phyloP scores from a whole-genome alignment of 352 stramenopile genomes.

The Pythium phragmiticola region DNA sequence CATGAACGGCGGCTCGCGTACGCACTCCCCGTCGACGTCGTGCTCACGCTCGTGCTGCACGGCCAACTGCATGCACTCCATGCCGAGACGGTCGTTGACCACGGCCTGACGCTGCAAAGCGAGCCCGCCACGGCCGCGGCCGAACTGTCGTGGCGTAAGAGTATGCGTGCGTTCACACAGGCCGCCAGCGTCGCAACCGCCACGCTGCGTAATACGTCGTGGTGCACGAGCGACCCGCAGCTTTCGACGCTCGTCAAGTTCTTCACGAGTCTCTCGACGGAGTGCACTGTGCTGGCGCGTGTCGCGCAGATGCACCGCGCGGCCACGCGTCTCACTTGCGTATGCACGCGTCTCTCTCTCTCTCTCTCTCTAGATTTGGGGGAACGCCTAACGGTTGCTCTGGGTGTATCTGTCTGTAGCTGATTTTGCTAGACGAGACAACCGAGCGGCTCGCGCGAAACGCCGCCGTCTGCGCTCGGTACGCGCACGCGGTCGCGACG shows the following conservation, averaged over 20 bases:
- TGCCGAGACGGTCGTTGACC: slow-evolving; percentile 21
- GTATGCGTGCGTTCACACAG: slow-evolving; percentile 12
- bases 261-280: slow-evolving; percentile 10
- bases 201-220: neutral
- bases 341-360: neutral
- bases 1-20: slow-evolving; percentile 25
- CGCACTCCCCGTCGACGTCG: slow-evolving; percentile 22
- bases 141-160: slow-evolving; percentile 19
- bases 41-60: slow-evolving; percentile 39
- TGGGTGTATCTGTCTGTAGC: slow-evolving; percentile 22
- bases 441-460: slow-evolving; percentile 37
- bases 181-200: slow-evolving; percentile 17
- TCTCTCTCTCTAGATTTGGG: neutral
- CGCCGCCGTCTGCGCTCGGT: slow-evolving; percentile 37
- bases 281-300: slow-evolving; percentile 22
- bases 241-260: slow-evolving; percentile 22
- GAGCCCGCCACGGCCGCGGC: slow-evolving; percentile 8
- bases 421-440: slow-evolving; percentile 40
- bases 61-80: slow-evolving; percentile 36
- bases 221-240: slow-evolving; percentile 12
- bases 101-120: slow-evolving; percentile 20
- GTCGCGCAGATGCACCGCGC: slow-evolving; percentile 20
- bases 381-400: neutral
- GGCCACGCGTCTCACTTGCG: slow-evolving; percentile 12
- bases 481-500: slow-evolving; percentile 31